phyloP scores from a whole-genome alignment of 1,139 yeast genomes.

The Zygosaccharomyces sapae region DNA sequence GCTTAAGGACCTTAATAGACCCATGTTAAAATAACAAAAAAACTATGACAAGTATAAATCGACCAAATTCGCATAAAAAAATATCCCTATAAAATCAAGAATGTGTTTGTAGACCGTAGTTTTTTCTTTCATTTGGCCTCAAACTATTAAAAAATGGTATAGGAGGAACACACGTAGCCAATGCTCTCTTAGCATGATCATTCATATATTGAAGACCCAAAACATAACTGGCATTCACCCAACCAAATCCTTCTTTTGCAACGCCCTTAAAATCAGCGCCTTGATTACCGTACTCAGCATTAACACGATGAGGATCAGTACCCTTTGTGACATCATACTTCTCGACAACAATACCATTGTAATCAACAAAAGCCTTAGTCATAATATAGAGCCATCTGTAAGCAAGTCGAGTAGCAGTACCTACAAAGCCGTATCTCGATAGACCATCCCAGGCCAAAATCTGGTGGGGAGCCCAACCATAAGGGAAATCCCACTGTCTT shows the following conservation, averaged over 20 bases:
- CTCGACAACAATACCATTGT: constrained; percentile 93
- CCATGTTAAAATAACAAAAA: background rate
- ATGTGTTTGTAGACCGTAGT: constrained; percentile 37
- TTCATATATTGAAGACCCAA: constrained; percentile 70
- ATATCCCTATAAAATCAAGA: background rate
- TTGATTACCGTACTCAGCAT: constrained; percentile 96
- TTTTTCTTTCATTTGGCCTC: constrained; percentile 43
- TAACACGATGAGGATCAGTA: constrained; percentile 84
- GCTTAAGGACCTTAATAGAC: no score
- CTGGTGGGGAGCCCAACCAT: constrained; percentile 99
- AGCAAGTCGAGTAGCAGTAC: constrained; percentile 64
- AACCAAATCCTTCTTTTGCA: constrained; percentile 94
- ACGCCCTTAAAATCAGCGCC: constrained; percentile 91
- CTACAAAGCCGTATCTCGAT: constrained; percentile 63
- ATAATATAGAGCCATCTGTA: constrained; percentile 88
- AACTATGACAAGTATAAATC: background rate
- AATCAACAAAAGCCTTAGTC: constrained; percentile 89
- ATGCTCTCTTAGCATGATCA: constrained; percentile 65
- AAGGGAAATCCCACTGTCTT: constrained; percentile 98
- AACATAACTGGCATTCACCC: constrained; percentile 88
- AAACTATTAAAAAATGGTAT: constrained; percentile 56
- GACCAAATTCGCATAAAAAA: background rate
- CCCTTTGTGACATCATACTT: constrained; percentile 86
- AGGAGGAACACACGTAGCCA: constrained; percentile 83
- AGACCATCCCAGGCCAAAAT: constrained; percentile 91